Evolutionary conservation across 1,284 basidiomycete genomes (phyloP).

Genomic region (Sanguinoderma infundibulare): DNA sequence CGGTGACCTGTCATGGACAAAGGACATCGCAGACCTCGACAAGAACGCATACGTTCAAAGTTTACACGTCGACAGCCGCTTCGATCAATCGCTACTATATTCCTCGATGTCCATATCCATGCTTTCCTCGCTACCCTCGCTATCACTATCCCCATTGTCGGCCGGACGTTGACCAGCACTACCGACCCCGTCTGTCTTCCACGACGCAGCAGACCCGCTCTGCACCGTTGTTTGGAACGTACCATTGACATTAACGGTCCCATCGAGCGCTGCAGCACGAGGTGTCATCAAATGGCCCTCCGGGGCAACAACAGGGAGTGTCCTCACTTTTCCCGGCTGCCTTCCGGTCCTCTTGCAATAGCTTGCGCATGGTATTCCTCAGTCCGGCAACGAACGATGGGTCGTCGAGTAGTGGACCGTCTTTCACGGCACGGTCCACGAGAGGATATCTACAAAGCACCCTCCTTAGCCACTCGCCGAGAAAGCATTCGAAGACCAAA

Average conservation of each 20-base stretch:
- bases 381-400: conserved; percentile 51
- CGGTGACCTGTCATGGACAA: no score
- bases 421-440: conserved; percentile 65
- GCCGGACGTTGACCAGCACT: not conserved
- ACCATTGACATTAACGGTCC: conserved; percentile 10
- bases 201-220: not conserved
- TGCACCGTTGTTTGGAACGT: conserved; percentile 3
- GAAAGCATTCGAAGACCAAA: conserved; percentile 20
- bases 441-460: conserved; percentile 49
- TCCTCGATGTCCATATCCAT: conserved; percentile 26
- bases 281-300: not conserved
- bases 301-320: no score
- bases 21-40: no score
- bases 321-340: conserved; percentile 11
- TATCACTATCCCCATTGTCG: conserved; percentile 17
- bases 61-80: not conserved
- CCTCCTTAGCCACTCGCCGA: conserved; percentile 1
- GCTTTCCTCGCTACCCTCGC: conserved; percentile 23
- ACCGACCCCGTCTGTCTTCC: not conserved
- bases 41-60: no score
- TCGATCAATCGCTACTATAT: conserved; percentile 18
- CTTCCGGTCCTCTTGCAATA: conserved; percentile 29
- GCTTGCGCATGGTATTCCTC: conserved; percentile 33
- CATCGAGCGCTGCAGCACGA: not conserved
- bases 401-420: conserved; percentile 56